Percentiles rank a stretch among this genome's conserved stretches.
Conservation (phyloP, 768 basidiomycete species). For the Solioccasus polychromus region DNA sequence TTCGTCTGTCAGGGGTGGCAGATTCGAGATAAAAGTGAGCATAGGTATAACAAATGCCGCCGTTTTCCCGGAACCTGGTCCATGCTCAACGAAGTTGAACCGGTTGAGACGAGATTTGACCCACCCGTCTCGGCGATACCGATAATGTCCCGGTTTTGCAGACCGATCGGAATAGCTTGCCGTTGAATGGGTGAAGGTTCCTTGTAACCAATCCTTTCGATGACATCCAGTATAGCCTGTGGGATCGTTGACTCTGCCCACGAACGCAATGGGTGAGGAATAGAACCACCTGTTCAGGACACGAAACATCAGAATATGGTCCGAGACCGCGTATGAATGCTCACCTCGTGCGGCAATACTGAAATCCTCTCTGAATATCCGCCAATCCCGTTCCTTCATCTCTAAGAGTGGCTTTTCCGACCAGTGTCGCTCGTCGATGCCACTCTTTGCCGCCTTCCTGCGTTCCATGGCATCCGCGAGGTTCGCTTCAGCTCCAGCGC, state of each 20-base stretch:
- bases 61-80: conserved; percentile 93
- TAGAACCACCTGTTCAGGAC: conserved; percentile 70
- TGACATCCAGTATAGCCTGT: conserved; percentile 69
- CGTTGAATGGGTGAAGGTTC: conserved; percentile 97
- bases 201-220: conserved; percentile 92
- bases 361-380: conserved; percentile 98
- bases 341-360: conserved; percentile 89
- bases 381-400: conserved; percentile 97
- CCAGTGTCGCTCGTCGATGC: conserved; percentile 96
- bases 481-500: conserved; percentile 44
- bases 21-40: conserved; percentile 86
- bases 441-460: conserved; percentile 73
- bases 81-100: background rate
- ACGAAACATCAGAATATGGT: background rate
- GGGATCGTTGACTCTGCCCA: conserved; percentile 92
- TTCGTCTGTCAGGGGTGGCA: conserved; percentile 87
- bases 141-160: conserved; percentile 95
- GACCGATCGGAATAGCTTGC: conserved; percentile 98
- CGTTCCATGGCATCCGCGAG: conserved; percentile 83
- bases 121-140: conserved; percentile 97
- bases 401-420: conserved; percentile 88
- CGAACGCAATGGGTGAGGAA: conserved; percentile 89
- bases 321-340: background rate
- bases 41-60: conserved; percentile 98
- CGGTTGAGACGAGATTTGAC: conserved; percentile 17